Conservation (phyloP, 306 rosid species). For the Dryas octopetala region DNA sequence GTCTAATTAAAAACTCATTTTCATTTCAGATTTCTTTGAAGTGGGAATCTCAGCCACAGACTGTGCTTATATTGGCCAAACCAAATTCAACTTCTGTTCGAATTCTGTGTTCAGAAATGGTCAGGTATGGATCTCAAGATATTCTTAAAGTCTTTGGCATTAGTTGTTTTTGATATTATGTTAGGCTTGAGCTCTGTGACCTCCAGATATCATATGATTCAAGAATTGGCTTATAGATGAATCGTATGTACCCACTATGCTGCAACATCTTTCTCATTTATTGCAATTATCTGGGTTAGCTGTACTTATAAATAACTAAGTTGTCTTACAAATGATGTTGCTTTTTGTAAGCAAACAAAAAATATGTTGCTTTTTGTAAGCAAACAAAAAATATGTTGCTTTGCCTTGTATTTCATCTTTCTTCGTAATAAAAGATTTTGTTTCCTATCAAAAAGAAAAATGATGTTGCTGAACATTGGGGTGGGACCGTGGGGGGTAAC, state of each 20-base stretch:
- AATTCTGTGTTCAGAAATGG: constrained; percentile 79
- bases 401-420: not conserved
- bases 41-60: constrained; percentile 94
- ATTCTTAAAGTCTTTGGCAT: constrained; percentile 11
- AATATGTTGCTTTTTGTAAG: not conserved
- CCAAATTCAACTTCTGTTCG: constrained; percentile 88
- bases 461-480: not conserved
- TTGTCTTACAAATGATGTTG: not conserved
- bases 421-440: not conserved
- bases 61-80: constrained; percentile 84
- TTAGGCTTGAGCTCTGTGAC: constrained; percentile 22
- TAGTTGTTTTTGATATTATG: constrained; percentile 12
- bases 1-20: constrained; percentile 38
- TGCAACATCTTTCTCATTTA: not conserved
- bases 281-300: not conserved
- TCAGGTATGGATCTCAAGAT: constrained; percentile 56
- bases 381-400: not conserved
- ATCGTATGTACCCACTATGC: not conserved
- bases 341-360: too few relatives aligned
- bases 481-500: not conserved
- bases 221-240: constrained; percentile 25
- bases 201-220: constrained; percentile 16
- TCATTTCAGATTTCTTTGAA: constrained; percentile 84
- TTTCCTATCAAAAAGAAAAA: not conserved
- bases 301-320: not conserved